A percentile compares a stretch with the other conserved stretches of the same genome.
Conservation (phyloP, 2,329 filamentous ascomycete species). For the Myotisia sp. region DNA sequence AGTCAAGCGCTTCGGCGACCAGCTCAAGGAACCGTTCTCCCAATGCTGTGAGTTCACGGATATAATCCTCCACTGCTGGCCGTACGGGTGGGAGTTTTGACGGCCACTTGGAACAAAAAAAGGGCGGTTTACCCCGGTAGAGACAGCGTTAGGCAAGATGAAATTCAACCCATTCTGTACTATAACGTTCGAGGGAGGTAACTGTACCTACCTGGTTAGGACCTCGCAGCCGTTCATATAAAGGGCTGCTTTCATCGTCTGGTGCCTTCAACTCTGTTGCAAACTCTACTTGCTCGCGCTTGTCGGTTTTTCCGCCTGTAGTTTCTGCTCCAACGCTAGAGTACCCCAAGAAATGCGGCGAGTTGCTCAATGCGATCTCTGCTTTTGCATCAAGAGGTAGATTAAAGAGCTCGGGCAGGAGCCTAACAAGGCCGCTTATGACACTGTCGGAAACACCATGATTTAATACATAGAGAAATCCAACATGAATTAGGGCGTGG, state of each 20-base stretch:
- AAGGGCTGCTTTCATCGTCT: slow-evolving; percentile 21
- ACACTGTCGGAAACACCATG: slow-evolving; percentile 12
- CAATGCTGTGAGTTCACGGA: slow-evolving; percentile 37
- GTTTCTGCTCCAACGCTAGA: slow-evolving; percentile 42
- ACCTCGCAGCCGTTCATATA: slow-evolving; percentile 34
- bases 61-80: slow-evolving; percentile 34
- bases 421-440: slow-evolving; percentile 12
- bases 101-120: slow-evolving; percentile 32
- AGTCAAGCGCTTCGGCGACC: slow-evolving; percentile 41
- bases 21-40: slow-evolving; percentile 43
- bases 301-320: slow-evolving; percentile 40
- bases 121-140: not conserved
- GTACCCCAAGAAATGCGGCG: slow-evolving; percentile 48
- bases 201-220: slow-evolving; percentile 32
- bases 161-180: not conserved
- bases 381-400: slow-evolving; percentile 14
- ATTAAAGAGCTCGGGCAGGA: slow-evolving; percentile 14
- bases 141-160: not conserved
- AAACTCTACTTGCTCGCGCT: slow-evolving; percentile 47
- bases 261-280: slow-evolving; percentile 39
- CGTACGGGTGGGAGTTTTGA: slow-evolving; percentile 23
- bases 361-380: slow-evolving; percentile 29
- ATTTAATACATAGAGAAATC: slow-evolving; percentile 19
- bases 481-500: slow-evolving; percentile 14
- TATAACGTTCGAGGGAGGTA: not conserved